Conservation (phyloP, 352 stramenopile species). For the Pythium insidiosum region DNA sequence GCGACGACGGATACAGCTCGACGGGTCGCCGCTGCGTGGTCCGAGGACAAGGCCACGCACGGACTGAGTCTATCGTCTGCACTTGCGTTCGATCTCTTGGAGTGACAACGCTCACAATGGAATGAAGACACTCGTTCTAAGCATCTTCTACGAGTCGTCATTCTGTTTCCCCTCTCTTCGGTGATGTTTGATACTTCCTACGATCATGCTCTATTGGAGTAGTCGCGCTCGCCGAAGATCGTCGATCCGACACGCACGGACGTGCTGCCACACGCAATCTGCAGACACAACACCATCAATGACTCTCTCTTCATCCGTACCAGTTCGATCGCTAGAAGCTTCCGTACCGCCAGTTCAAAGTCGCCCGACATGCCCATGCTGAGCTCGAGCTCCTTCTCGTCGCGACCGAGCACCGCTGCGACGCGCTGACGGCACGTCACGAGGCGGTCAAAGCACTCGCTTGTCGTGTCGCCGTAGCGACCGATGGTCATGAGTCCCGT, state of each 20-base stretch:
- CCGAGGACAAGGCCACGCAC: conserved; percentile 21
- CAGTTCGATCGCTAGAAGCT: neutral
- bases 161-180: no score
- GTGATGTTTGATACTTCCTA: no score
- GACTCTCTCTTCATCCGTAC: neutral
- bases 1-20: conserved; percentile 34
- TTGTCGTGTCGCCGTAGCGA: conserved; percentile 87
- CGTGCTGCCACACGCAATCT: conserved; percentile 92
- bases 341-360: conserved; percentile 89
- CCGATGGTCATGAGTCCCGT: conserved; percentile 99
- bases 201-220: no score
- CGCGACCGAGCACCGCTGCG: conserved; percentile 48
- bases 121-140: no score
- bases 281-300: conserved; percentile 3
- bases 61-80: conserved; percentile 41
- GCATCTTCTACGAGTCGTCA: no score
- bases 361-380: conserved; percentile 99
- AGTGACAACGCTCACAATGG: conserved; percentile 2
- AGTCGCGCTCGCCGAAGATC: conserved; percentile 96
- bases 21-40: conserved; percentile 40
- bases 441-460: conserved; percentile 89
- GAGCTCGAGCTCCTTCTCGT: conserved; percentile 82
- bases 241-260: conserved; percentile 96
- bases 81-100: conserved; percentile 57
- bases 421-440: conserved; percentile 60